Percentiles rank a stretch among this genome's conserved stretches.
These are phyloP conservation scores for Kodamaea sp. DNA, from an alignment of 1,139 yeast genomes.

Conservation along the genomic window DNA sequence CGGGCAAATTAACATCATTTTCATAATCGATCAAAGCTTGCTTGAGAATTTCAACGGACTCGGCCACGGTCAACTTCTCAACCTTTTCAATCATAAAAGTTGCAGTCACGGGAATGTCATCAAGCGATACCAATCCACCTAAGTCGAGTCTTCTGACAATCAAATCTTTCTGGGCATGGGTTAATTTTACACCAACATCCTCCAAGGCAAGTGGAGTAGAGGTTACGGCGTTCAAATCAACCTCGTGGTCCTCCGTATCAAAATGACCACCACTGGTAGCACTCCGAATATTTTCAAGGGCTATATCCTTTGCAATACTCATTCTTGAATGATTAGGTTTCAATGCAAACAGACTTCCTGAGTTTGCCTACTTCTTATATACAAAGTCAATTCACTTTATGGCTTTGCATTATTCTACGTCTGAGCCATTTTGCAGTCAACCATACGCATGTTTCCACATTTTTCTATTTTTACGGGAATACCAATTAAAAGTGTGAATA, in stretches of 20 bases:
- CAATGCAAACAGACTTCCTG: too few species aligned
- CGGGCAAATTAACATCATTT: slow-evolving; percentile 24
- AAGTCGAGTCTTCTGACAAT: slow-evolving; percentile 27
- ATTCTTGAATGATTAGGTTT: too few species aligned
- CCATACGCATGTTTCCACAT: too few species aligned
- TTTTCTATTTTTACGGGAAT: too few species aligned
- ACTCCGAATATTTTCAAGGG: slow-evolving; percentile 6
- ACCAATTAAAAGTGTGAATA: too few species aligned
- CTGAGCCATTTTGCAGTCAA: too few species aligned
- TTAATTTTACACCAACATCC: slow-evolving; percentile 26
- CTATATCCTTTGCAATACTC: background rate
- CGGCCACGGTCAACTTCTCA: slow-evolving; percentile 21
- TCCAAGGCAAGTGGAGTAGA: slow-evolving; percentile 24
- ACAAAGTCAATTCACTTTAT: too few species aligned
- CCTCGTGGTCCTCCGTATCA: slow-evolving; percentile 10
- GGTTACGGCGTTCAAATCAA: slow-evolving; percentile 15
- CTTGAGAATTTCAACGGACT: slow-evolving; percentile 22
- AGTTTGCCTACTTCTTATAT: too few species aligned
- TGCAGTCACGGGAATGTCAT: slow-evolving; percentile 29
- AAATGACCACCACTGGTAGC: slow-evolving; percentile 8
- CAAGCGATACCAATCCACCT: slow-evolving; percentile 25
- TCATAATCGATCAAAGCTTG: slow-evolving; percentile 20
- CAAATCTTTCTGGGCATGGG: slow-evolving; percentile 22
- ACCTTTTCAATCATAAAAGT: slow-evolving; percentile 34
- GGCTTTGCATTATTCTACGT: too few species aligned